A percentile compares a stretch with the other conserved stretches of the same genome.
These are phyloP conservation scores for Pneumocystis jirovecii DNA, from an alignment of 1,139 yeast species.

Conservation along the genomic window DNA sequence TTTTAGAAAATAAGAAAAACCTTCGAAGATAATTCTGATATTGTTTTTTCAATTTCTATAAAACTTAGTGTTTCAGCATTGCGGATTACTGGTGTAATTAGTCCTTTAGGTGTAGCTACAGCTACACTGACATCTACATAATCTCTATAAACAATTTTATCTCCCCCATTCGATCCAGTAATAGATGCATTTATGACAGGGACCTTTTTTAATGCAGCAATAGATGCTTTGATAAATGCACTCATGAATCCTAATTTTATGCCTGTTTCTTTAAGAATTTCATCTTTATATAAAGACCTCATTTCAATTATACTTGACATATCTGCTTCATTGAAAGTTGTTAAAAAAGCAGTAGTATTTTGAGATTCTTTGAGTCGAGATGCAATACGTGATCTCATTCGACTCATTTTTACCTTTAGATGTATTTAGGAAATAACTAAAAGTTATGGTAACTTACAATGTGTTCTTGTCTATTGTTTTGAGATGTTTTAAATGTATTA, in stretches of 20 bases:
- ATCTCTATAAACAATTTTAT: constrained; percentile 90
- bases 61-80: constrained; percentile 87
- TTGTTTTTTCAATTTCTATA: constrained; percentile 81
- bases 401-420: constrained; percentile 73
- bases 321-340: constrained; percentile 96
- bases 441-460: background rate
- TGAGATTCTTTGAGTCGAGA: constrained; percentile 99
- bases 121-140: constrained; percentile 93
- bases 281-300: constrained; percentile 95
- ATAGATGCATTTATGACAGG: constrained; percentile 95
- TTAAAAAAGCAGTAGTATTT: constrained; percentile 95
- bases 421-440: background rate
- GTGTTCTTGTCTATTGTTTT: constrained; percentile 32
- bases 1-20: background rate
- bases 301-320: constrained; percentile 85
- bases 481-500: constrained; percentile 29
- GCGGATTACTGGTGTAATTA: constrained; percentile 95
- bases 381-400: constrained; percentile 98
- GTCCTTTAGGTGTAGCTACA: constrained; percentile 98
- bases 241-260: constrained; percentile 98
- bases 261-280: constrained; percentile 84
- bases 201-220: constrained; percentile 84
- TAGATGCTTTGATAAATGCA: constrained; percentile 86
- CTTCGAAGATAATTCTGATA: constrained; percentile 64
- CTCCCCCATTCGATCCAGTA: constrained; percentile 54